Conservation (phyloP, 2,329 filamentous ascomycete species). For the Bertia moriformis region DNA sequence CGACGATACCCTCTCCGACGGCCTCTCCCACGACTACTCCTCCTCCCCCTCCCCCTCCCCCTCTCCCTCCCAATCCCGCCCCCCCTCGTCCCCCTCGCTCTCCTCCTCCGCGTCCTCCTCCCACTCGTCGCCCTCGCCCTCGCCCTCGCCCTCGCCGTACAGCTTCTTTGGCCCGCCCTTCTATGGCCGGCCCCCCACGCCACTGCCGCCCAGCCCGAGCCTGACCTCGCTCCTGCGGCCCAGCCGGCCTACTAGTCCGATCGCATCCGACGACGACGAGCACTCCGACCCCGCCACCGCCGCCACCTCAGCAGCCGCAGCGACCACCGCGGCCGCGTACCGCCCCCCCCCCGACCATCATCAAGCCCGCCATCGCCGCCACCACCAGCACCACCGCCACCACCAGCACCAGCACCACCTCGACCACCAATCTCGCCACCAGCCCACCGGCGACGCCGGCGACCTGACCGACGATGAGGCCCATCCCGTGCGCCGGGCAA, state of each 20-base stretch:
- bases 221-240: constrained; percentile 81
- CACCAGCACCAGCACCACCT: not conserved
- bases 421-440: no score
- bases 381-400: not conserved
- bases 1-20: no score
- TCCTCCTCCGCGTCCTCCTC: not conserved
- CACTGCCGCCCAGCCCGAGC: constrained; percentile 80
- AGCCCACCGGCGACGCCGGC: no score
- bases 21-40: not conserved
- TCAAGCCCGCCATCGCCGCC: no score
- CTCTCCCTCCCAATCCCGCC: not conserved
- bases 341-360: no score
- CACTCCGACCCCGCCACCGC: constrained; percentile 49
- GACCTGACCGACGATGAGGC: no score
- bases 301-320: no score
- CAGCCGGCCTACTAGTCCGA: constrained; percentile 79
- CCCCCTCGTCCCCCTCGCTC: no score
- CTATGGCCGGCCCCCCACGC: constrained; percentile 89
- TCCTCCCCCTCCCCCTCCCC: not conserved
- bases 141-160: constrained; percentile 1
- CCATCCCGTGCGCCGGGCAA: not conserved
- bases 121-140: not conserved
- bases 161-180: constrained; percentile 64
- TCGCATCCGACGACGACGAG: constrained; percentile 81
- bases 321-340: not conserved